A percentile compares a stretch with the other conserved stretches of the same genome.
Conservation (phyloP, 116 monocot genomes). For the Dioscorea cayenensis region DNA sequence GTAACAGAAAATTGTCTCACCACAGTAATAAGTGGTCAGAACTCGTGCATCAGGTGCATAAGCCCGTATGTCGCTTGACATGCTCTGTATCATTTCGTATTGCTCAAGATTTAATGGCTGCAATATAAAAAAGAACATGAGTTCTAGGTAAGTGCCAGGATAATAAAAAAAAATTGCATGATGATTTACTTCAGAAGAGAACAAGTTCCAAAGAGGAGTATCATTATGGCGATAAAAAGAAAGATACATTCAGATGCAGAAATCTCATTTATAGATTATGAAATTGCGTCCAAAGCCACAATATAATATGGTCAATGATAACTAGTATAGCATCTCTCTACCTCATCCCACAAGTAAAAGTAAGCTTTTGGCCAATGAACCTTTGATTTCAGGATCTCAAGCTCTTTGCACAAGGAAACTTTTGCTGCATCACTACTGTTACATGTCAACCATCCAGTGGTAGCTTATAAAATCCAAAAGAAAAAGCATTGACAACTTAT, state of each 20-base stretch:
- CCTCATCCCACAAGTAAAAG: slow-evolving; percentile 99
- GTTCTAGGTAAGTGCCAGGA: slow-evolving; percentile 15
- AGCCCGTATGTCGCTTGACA: slow-evolving; percentile 76
- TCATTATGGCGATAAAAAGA: neutral
- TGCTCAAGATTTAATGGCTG: slow-evolving; percentile 94
- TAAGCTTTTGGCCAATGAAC: slow-evolving; percentile 95
- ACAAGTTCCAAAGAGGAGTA: neutral
- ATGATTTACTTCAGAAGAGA: neutral
- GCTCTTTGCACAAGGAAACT: slow-evolving; percentile 67
- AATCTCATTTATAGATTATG: neutral
- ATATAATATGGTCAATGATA: neutral
- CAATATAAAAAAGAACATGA: slow-evolving; percentile 11
- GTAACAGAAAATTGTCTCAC: slow-evolving; percentile 30
- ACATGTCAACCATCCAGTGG: slow-evolving; percentile 15
- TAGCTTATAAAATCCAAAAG: slow-evolving; percentile 6
- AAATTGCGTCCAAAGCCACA: neutral
- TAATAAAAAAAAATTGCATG: neutral
- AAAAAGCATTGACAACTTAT: neutral
- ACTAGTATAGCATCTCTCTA: slow-evolving; percentile 9
- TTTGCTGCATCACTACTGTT: slow-evolving; percentile 71
- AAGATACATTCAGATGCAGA: neutral
- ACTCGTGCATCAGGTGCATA: slow-evolving; percentile 94
- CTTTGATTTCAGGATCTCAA: slow-evolving; percentile 84
- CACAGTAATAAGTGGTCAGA: slow-evolving; percentile 93
- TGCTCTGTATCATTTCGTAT: slow-evolving; percentile 65